Conservation (phyloP, 2,329 filamentous ascomycete genomes). For the Botryotinia narcissicola region DNA sequence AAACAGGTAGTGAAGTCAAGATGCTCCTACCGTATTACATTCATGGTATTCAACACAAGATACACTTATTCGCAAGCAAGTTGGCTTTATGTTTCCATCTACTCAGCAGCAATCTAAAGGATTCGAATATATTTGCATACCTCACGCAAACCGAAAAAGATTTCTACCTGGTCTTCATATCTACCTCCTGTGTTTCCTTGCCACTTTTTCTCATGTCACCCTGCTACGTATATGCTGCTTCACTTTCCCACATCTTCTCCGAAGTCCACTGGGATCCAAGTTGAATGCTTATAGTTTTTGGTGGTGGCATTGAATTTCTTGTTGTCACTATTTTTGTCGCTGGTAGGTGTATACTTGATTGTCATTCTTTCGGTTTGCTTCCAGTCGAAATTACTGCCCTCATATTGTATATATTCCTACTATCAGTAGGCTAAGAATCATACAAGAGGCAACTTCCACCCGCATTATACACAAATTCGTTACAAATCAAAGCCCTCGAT, state of each 20-base stretch:
- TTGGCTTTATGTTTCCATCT: background rate
- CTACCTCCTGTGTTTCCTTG: background rate
- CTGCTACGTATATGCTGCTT: background rate
- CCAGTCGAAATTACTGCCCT: fast-evolving
- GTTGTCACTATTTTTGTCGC: background rate
- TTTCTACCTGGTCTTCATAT: background rate
- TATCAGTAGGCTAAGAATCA: no score
- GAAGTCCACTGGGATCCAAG: background rate
- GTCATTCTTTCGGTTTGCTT: background rate
- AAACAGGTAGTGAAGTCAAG: background rate
- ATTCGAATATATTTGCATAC: background rate
- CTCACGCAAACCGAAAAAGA: background rate
- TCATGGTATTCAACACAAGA: background rate
- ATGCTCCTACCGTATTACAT: background rate
- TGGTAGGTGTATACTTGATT: background rate
- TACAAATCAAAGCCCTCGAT: background rate
- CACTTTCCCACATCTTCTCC: background rate
- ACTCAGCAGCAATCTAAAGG: background rate
- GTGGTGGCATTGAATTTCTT: fast-evolving
- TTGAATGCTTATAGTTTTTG: background rate
- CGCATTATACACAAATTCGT: background rate
- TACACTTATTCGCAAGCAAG: background rate
- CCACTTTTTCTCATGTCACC: background rate
- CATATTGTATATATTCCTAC: background rate
- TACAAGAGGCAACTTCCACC: fast-evolving